Conservation (phyloP, 192 early-diverging fungal genomes). For the Coemansia sp. region DNA sequence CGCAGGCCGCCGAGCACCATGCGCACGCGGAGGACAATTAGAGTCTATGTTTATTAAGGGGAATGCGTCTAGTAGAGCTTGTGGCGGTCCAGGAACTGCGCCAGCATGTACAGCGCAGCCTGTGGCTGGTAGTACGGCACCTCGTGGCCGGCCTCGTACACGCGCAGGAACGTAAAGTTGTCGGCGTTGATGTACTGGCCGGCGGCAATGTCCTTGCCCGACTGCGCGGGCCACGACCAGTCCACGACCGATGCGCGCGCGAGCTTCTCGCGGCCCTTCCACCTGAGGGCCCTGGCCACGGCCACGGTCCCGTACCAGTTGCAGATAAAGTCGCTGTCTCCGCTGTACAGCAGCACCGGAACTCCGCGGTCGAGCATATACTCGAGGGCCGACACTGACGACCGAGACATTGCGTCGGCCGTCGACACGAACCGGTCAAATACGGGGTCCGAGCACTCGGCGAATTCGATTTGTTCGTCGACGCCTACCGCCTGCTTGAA, state of each 20-base stretch:
- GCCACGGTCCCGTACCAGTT: slow-evolving; percentile 57
- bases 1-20: slow-evolving; percentile 45
- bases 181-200: slow-evolving; percentile 63
- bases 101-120: slow-evolving; percentile 78
- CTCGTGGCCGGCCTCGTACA: slow-evolving; percentile 86
- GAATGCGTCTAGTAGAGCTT: slow-evolving; percentile 23
- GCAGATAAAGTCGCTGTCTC: slow-evolving; percentile 80
- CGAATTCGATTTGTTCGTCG: slow-evolving; percentile 21
- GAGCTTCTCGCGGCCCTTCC: slow-evolving; percentile 40
- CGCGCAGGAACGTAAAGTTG: slow-evolving; percentile 74
- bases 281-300: slow-evolving; percentile 47
- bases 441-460: slow-evolving; percentile 53
- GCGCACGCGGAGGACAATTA: neutral
- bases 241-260: slow-evolving; percentile 4
- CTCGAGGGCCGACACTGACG: slow-evolving; percentile 40
- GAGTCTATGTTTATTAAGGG: neutral
- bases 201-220: slow-evolving; percentile 19
- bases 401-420: slow-evolving; percentile 52
- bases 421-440: slow-evolving; percentile 42
- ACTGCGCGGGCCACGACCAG: slow-evolving; percentile 45
- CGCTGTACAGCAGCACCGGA: slow-evolving; percentile 67
- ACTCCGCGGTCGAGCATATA: slow-evolving; percentile 56
- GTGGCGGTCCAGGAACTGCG: slow-evolving; percentile 60
- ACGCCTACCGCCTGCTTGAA: slow-evolving; percentile 57
- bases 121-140: slow-evolving; percentile 89